phyloP scores from a whole-genome alignment of 2,329 filamentous ascomycete species.

The Beauveria sp. region DNA sequence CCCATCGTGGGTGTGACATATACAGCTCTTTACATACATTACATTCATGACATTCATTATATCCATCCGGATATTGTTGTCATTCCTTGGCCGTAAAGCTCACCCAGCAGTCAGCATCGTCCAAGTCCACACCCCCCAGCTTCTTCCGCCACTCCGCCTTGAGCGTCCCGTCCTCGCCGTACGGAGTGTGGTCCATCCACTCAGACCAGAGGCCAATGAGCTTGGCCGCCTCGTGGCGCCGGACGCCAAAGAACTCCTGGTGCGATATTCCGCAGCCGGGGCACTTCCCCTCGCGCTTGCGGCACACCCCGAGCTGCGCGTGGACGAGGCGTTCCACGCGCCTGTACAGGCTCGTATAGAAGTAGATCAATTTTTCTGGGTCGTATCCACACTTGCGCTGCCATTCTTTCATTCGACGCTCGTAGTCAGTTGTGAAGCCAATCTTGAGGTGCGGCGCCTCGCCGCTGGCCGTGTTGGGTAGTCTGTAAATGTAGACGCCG shows the following conservation, averaged over 20 bases:
- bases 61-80: neutral
- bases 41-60: neutral
- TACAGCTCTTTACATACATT: no score
- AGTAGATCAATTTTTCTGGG: conserved; percentile 14
- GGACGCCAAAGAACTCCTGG: conserved; percentile 23
- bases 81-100: conserved; percentile 13
- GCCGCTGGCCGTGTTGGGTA: conserved; percentile 14
- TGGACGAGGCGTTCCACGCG: conserved; percentile 25
- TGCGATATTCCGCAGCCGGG: conserved; percentile 18
- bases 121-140: conserved; percentile 19
- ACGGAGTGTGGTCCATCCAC: conserved; percentile 22
- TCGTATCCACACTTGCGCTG: conserved; percentile 19
- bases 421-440: conserved; percentile 18
- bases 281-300: conserved; percentile 20
- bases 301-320: conserved; percentile 19
- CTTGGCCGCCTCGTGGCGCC: conserved; percentile 11
- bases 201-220: conserved; percentile 20
- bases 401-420: conserved; percentile 19
- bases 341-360: conserved; percentile 16
- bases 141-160: conserved; percentile 18
- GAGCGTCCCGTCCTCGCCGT: conserved; percentile 19
- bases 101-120: conserved; percentile 20
- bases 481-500: conserved; percentile 20
- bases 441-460: conserved; percentile 22
- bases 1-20: no score